These are phyloP conservation scores for Teratosphaeria nubilosa DNA, from an alignment of 2,329 filamentous ascomycete species.

Conservation along the genomic window DNA sequence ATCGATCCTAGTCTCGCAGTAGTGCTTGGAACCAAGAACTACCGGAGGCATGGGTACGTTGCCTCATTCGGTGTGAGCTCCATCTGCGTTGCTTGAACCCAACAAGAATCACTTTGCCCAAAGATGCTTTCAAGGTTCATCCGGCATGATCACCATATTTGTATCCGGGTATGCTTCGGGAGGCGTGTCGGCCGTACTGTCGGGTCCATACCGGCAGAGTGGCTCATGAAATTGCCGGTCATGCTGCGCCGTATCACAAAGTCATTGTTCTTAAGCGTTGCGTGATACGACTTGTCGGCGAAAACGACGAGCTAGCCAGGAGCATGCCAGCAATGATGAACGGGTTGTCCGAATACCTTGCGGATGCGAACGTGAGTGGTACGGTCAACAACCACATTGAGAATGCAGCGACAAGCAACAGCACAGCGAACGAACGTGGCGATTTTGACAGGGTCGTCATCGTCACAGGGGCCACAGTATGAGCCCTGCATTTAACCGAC, in stretches of 20 bases:
- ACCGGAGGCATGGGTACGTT: background rate
- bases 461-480: conserved; percentile 32
- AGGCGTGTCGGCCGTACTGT: background rate
- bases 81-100: background rate
- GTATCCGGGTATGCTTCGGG: background rate
- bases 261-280: background rate
- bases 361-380: background rate
- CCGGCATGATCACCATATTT: background rate
- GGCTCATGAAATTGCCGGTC: background rate
- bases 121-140: background rate
- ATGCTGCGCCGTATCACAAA: background rate
- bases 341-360: background rate
- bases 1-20: background rate
- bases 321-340: background rate
- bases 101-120: too few relatives aligned
- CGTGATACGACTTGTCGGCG: background rate
- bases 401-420: background rate
- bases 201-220: background rate
- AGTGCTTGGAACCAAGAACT: background rate
- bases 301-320: background rate
- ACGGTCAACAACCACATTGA: background rate
- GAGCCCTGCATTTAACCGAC: conserved; percentile 11
- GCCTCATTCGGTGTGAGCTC: background rate
- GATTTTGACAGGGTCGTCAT: conserved; percentile 27
- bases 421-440: background rate